Evolutionary conservation across 1,284 basidiomycete genomes (phyloP), one percentile per base, ranked within the genome.

Genomic region (Phlebopus sp.): DNA sequence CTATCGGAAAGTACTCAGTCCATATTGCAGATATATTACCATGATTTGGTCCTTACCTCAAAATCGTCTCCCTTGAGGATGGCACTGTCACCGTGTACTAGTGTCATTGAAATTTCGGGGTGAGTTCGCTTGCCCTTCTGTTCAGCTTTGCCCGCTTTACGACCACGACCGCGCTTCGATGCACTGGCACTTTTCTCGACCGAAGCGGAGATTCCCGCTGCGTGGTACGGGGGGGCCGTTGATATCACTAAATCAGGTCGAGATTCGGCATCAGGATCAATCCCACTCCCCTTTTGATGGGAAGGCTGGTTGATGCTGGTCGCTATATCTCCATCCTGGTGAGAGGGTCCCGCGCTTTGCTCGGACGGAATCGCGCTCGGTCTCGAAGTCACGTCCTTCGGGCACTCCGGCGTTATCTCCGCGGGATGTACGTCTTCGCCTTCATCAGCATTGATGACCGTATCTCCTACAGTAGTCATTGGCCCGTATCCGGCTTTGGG

Each of bases 71-170:
- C 79, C 19, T 52, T 66, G 35, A 82, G 60, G 30, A 81, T 56
- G 5, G 79, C 54, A 45, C 75, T 62, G 58, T 84, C 81, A 0
- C 81, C 81, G 54, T 84, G 82, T 18, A 82, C 72, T 44, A 84
- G 66, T 10, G 74, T 77, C 21, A 81, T 52, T 17, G 70, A 64
- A 19, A 77, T 58, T 25, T 55, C 48, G 30, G 67, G 57, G 5
- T 42, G 23, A n/a, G 49, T 37, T 9, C 47, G 15, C 50, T 56
- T 61, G 41, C 1, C 46, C 48, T 53, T 68, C 37, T 47, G 39
- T 25, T 53, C 53, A 42, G 30, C 46, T 34, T 63, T 59, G 18
- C 42, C 50, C 42, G 50, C 52, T 44, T 58, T 54, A 39, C 37
- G 51, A 31, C 4, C 36, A 21, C 35, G 42, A 25, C 29, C 42